Percentiles rank a stretch among this genome's conserved stretches.
phyloP scores from a whole-genome alignment of 805 yeast genomes.

The Spencermartinsiella europaea region DNA sequence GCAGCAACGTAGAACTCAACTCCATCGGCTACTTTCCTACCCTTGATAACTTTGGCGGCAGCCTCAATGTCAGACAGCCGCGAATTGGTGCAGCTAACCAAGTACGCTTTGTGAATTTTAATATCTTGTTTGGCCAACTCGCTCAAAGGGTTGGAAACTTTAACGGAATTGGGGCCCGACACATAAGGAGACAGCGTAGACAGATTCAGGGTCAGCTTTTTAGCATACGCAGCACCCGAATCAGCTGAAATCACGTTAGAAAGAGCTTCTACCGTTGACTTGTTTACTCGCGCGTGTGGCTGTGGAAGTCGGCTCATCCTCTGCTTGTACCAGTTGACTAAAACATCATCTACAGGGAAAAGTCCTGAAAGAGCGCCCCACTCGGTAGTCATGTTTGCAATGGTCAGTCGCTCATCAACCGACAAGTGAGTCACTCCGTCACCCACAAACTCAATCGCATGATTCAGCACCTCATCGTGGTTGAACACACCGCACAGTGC shows the following conservation, averaged over 20 bases:
- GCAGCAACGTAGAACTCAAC: constrained; percentile 98
- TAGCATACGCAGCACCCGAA: constrained; percentile 78
- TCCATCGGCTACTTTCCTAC: constrained; percentile 76
- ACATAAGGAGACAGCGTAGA: constrained; percentile 78
- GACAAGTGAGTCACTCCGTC: constrained; percentile 66
- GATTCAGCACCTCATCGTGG: constrained; percentile 87
- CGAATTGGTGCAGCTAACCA: constrained; percentile 97
- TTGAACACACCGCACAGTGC: constrained; percentile 90
- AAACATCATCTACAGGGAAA: constrained; percentile 87
- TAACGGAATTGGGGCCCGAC: constrained; percentile 97
- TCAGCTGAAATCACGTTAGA: constrained; percentile 52
- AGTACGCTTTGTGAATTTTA: constrained; percentile 85
- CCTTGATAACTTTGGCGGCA: constrained; percentile 83
- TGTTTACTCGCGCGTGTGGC: constrained; percentile 80
- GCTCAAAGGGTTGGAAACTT: constrained; percentile 73
- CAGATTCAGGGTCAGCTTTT: constrained; percentile 77
- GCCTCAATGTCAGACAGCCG: constrained; percentile 88
- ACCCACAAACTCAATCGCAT: constrained; percentile 90
- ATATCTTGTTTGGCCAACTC: constrained; percentile 69
- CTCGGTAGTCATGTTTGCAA: constrained; percentile 95
- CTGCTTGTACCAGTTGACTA: constrained; percentile 71
- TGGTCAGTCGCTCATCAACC: constrained; percentile 81
- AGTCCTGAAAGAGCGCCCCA: constrained; percentile 98
- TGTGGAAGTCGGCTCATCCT: constrained; percentile 55
- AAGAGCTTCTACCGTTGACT: constrained; percentile 50